Base-by-base conservation (phyloP, 2,329 filamentous ascomycete genomes). In the Fusarium sp. region DNA sequence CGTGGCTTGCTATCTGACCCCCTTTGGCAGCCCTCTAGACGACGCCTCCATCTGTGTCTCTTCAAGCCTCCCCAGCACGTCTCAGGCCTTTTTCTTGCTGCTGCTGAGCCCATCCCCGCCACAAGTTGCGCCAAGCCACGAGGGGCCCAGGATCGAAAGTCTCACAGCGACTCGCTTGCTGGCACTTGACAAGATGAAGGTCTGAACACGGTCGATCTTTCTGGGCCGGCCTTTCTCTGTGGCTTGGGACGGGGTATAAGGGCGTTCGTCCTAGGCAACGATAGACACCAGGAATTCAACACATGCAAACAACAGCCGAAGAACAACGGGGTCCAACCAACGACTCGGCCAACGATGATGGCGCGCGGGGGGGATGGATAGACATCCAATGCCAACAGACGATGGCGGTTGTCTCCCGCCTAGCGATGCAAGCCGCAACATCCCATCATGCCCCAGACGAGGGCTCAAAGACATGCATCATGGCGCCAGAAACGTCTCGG, bases 1-100 rank as follows among this genome's bases (percentile, higher is more conserved):
- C 55, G 59, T 71, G 66, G 70, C 66, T 65, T 61, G 64, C 53
- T 65, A 30, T 68, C 66, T 72, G 59, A 65, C 62, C 64, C 61
- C 31, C 51, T n/a, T 60, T 47, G 39, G 55, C 54, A 53, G n/a
- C n/a, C 40, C 18, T 64, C 48, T 39, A 60, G 40, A 51, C 55
- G 36, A 68, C 47, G 46, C 57, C 58, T 34, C 61, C 43, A 48
- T 55, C 59, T 31, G 10, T 51, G 55, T 51, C 44, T 54, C 59
- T 43, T 47, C 30, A 10, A 31, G 44, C 28, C 34, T 50, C n/a
- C n/a, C n/a, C 48, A 50, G 30, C n/a, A 16, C 46, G 43, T 60
- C 55, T 53, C 52, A 59, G 48, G n/a, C n/a, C n/a, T n/a, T n/a
- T n/a, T n/a, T n/a, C n/a, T n/a, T n/a, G n/a, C n/a, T n/a, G 13